These are phyloP conservation scores for Coemansia sp. DNA, from an alignment of 192 early-diverging fungal species.

Conservation along the genomic window DNA sequence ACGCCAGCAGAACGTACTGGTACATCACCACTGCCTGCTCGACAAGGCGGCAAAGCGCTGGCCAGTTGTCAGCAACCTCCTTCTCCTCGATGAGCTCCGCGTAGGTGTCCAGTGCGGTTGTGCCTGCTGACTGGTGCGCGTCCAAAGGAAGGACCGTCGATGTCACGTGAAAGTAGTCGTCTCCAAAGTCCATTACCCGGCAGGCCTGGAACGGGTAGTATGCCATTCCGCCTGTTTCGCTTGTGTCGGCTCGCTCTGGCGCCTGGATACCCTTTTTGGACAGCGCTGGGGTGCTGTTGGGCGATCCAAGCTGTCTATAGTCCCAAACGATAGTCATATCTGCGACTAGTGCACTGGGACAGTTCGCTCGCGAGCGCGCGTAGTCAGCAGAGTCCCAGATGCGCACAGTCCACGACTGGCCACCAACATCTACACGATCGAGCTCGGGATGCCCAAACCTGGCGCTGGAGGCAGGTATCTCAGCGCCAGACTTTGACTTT, in stretches of 20 bases:
- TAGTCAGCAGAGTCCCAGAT: constrained; percentile 52
- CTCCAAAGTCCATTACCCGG: constrained; percentile 44
- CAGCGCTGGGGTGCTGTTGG: constrained; percentile 2
- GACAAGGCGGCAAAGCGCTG: constrained; percentile 46
- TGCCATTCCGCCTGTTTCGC: constrained; percentile 5
- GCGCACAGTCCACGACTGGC: constrained; percentile 52
- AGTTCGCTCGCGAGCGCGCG: constrained; percentile 25
- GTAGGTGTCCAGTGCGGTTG: constrained; percentile 30
- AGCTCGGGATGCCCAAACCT: constrained; percentile 45
- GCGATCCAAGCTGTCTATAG: constrained; percentile 34
- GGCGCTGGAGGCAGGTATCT: neutral
- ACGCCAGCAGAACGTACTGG: constrained; percentile 49
- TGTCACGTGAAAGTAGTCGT: constrained; percentile 48
- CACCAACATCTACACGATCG: constrained; percentile 53
- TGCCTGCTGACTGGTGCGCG: constrained; percentile 6
- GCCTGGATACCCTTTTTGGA: neutral
- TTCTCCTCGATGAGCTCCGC: constrained; percentile 53
- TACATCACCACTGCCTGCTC: constrained; percentile 50
- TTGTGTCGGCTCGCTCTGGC: neutral
- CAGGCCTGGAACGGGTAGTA: constrained; percentile 49
- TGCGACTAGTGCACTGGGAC: constrained; percentile 34
- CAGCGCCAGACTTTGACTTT: constrained; percentile 17
- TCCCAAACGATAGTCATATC: constrained; percentile 54
- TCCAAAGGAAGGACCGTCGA: constrained; percentile 44
- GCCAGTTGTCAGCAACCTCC: constrained; percentile 50